Percentiles rank a stretch among this genome's conserved stretches.
phyloP scores from a whole-genome alignment of 2,329 filamentous ascomycete genomes.

The Diplodia scrobiculata region DNA sequence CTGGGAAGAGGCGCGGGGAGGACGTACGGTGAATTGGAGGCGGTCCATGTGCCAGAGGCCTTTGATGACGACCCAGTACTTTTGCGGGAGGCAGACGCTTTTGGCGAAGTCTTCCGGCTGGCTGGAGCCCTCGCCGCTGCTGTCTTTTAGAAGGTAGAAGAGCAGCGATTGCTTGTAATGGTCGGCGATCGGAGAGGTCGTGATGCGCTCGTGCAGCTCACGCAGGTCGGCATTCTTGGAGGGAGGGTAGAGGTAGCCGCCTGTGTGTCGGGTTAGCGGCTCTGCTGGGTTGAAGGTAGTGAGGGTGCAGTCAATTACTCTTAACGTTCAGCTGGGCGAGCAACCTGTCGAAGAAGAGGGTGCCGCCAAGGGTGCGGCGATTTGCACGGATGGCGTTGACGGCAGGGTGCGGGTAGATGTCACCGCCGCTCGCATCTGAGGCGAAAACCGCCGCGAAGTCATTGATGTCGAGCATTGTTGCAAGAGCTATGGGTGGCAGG shows the following conservation, averaged over 20 bases:
- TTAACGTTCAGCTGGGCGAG: constrained; percentile 70
- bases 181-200: constrained; percentile 63
- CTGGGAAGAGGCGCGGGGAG: constrained; percentile 44
- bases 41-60: constrained; percentile 81
- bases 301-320: constrained; percentile 51
- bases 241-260: constrained; percentile 72
- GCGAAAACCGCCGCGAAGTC: constrained; percentile 70
- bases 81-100: constrained; percentile 67
- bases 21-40: constrained; percentile 58
- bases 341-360: constrained; percentile 78
- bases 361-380: constrained; percentile 68
- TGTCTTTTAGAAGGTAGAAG: constrained; percentile 81
- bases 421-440: not conserved
- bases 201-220: constrained; percentile 70
- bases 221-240: constrained; percentile 67
- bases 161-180: constrained; percentile 81
- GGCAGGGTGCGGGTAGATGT: constrained; percentile 48
- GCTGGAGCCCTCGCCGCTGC: constrained; percentile 52
- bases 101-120: constrained; percentile 62
- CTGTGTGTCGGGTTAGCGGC: constrained; percentile 37
- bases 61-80: constrained; percentile 78
- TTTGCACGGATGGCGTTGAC: constrained; percentile 66
- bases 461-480: constrained; percentile 63
- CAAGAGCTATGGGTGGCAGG: not conserved
- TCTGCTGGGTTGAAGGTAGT: not conserved